These are phyloP conservation scores for Arthrinium phaeospermum DNA, from an alignment of 2,329 filamentous ascomycete species.

Conservation along the genomic window DNA sequence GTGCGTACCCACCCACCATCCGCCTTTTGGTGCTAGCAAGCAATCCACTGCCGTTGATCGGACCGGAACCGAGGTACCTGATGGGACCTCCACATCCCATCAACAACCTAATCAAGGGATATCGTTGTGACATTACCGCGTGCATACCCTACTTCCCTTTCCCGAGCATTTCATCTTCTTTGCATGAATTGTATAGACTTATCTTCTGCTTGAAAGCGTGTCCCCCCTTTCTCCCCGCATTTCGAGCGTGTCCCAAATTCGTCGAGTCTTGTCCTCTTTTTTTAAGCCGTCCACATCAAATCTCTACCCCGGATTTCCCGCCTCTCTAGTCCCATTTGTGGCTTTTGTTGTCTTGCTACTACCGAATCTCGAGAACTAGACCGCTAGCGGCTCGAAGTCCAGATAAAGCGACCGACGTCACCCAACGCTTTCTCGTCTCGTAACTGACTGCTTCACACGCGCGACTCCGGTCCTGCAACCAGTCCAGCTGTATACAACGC, in stretches of 20 bases:
- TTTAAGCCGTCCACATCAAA: background rate
- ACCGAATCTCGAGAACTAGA: background rate
- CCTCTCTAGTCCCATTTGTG: background rate
- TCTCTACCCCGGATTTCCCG: background rate
- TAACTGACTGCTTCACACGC: background rate
- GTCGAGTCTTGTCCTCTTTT: background rate
- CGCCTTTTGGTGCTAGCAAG: background rate
- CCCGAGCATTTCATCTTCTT: background rate
- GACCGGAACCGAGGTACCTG: constrained; percentile 11
- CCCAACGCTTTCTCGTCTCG: background rate
- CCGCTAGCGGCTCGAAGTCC: background rate
- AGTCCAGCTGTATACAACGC: background rate
- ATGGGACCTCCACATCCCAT: background rate
- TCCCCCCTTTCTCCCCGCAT: background rate
- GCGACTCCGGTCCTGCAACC: background rate
- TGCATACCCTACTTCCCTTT: background rate
- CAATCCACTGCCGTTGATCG: background rate
- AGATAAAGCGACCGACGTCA: constrained; percentile 5
- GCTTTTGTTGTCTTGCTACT: constrained; percentile 1
- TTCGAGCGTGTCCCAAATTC: background rate
- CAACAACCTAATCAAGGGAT: background rate
- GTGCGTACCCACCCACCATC: background rate
- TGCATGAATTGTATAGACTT: background rate
- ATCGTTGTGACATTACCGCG: background rate
- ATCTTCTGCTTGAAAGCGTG: background rate